phyloP scores from a whole-genome alignment of 2,329 filamentous ascomycete genomes.

The Ophiosphaerella korrae region DNA sequence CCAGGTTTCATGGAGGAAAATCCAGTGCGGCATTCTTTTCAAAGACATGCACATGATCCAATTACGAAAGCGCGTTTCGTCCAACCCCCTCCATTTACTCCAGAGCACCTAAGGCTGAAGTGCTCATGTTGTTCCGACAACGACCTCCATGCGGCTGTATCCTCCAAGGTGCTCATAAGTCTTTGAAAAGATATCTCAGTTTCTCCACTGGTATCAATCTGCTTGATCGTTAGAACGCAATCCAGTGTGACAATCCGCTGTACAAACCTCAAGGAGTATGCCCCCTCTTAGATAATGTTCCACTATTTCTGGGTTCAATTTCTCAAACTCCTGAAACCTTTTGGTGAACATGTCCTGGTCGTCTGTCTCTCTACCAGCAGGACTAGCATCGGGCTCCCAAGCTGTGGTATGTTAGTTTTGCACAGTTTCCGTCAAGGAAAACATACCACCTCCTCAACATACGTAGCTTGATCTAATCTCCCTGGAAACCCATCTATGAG shows the following conservation, averaged over 20 bases:
- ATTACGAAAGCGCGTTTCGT: too few species aligned
- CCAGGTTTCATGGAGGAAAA: too few species aligned
- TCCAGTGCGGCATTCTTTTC: too few species aligned
- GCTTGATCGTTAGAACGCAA: neutral
- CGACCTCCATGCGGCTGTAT: neutral
- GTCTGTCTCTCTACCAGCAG: constrained; percentile 6
- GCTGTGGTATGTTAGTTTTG: neutral
- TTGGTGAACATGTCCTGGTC: neutral
- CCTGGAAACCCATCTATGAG: constrained; percentile 7
- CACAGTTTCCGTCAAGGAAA: neutral
- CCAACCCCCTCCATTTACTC: too few species aligned
- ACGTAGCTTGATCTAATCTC: constrained; percentile 6
- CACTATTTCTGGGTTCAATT: neutral
- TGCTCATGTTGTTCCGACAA: too few species aligned
- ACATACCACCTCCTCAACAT: constrained; percentile 4
- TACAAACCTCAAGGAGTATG: constrained; percentile 3
- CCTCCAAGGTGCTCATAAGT: neutral
- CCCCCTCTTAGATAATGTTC: neutral
- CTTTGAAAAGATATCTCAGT: constrained; percentile 4
- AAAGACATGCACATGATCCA: too few species aligned
- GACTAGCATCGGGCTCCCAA: constrained; percentile 1
- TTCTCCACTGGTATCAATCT: constrained; percentile 6
- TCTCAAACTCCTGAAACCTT: constrained; percentile 2
- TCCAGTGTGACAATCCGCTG: neutral
- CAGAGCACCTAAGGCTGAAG: too few species aligned